Base-by-base conservation (phyloP, 2,329 filamentous ascomycete species). In the Emydomyces testavorans region DNA sequence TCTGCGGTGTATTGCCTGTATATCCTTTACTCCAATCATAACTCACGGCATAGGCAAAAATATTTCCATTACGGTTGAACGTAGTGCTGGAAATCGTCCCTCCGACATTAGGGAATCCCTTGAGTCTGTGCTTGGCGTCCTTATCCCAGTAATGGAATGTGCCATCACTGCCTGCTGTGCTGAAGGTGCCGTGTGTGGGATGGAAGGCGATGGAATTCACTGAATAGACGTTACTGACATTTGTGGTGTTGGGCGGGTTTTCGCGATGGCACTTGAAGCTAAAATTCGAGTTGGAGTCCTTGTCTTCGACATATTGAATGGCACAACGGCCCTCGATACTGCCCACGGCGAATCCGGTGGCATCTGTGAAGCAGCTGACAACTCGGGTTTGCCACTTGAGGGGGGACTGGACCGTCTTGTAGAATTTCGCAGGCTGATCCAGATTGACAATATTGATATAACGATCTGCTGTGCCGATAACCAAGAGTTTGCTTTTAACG, bases 1-100 rank as follows among this genome's bases (percentile, higher is more conserved):
- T 59, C 46, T 75, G 76, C 49, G 80, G 79, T 21, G 73, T 92
- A 68, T 96, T 96, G 56, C 74, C 78, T 54, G 84, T 79, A 70
- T 90, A 95, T 13, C 92, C 92, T 73, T 98, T 96, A 70, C 84
- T 88, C 92, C 92, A 98, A 70, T 98, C 92, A 65, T 98, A 98
- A 63, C 87, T 88, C 40, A 95, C 79, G 21, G 89, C 87, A 58
- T 92, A 92, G 13, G 85, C 85, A 62, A 92, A 92, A 60, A 90
- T 87, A 61, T 68, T 82, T 45, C 92, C 92, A 50, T 75, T 83
- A 58, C 80, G 79, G 71, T 89, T 94, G 74, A 98, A 98, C n/a
- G 80, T 85, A 1, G 89, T 94, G 20, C 85, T 77, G 6, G 84
- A 84, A 69, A 98, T 98, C 59, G 84, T 86, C 50, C 89, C 89